A percentile compares a stretch with the other conserved stretches of the same genome.
phyloP scores from a whole-genome alignment of 2,329 filamentous ascomycete genomes.

The Pseudogymnoascus sp. region DNA sequence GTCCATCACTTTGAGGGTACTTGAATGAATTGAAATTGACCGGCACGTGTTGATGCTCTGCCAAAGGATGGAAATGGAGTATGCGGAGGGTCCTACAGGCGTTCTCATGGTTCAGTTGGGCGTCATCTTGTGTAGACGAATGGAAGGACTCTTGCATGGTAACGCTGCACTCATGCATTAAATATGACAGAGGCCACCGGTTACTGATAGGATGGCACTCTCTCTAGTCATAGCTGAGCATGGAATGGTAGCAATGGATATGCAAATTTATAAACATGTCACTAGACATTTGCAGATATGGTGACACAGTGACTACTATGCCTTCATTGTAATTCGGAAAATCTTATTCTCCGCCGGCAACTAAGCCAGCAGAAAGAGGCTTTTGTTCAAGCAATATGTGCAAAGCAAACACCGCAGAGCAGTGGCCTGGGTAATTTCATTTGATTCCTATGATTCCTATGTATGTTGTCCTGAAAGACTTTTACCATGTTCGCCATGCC shows the following conservation, averaged over 20 bases:
- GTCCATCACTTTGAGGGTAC: not conserved
- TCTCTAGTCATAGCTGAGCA: not conserved
- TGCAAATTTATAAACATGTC: not conserved
- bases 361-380: not conserved
- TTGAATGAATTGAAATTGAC: not conserved
- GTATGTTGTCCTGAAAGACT: not conserved
- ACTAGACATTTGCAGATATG: not conserved
- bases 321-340: not conserved
- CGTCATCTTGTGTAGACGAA: not conserved
- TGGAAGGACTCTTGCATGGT: not conserved
- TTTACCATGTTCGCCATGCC: not conserved
- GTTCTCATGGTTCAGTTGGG: not conserved
- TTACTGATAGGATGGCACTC: not conserved
- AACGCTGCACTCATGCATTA: constrained; percentile 1
- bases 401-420: not conserved
- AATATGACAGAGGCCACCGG: not conserved
- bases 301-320: not conserved
- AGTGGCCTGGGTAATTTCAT: not conserved
- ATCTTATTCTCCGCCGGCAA: constrained; percentile 4
- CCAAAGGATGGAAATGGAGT: not conserved
- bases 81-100: not conserved
- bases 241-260: not conserved
- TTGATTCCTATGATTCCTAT: not conserved
- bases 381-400: not conserved
- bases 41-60: not conserved